phyloP scores from a whole-genome alignment of 2,329 filamentous ascomycete genomes.

The Aureobasidium namibiae region DNA sequence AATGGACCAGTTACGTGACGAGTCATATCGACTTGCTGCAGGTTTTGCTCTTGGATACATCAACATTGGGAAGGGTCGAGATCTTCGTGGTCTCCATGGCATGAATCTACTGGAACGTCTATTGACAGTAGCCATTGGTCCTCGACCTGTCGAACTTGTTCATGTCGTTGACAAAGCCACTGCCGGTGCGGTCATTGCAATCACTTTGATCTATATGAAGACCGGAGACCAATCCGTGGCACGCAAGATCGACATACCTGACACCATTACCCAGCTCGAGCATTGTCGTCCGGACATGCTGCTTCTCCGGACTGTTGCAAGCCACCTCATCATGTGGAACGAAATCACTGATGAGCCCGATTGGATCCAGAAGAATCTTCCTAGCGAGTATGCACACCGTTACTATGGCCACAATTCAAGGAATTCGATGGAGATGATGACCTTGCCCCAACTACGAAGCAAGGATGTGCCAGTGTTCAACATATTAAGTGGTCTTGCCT shows the following conservation, averaged over 20 bases:
- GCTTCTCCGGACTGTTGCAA: slow-evolving; percentile 78
- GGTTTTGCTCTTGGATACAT: slow-evolving; percentile 91
- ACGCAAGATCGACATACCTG: slow-evolving; percentile 85
- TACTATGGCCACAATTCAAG: neutral
- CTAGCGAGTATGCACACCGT: slow-evolving; percentile 46
- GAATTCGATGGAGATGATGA: neutral
- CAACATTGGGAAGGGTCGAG: slow-evolving; percentile 83
- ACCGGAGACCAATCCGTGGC: slow-evolving; percentile 82
- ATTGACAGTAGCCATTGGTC: slow-evolving; percentile 74
- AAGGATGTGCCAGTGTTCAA: slow-evolving; percentile 88
- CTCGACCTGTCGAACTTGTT: slow-evolving; percentile 84
- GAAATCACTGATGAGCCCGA: slow-evolving; percentile 54
- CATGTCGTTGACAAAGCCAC: slow-evolving; percentile 90
- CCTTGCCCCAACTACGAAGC: slow-evolving; percentile 51
- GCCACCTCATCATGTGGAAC: slow-evolving; percentile 89
- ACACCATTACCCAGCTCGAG: slow-evolving; percentile 85
- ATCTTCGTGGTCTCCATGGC: slow-evolving; percentile 82
- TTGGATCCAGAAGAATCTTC: slow-evolving; percentile 72
- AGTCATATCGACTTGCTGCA: slow-evolving; percentile 91
- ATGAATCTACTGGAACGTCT: slow-evolving; percentile 89
- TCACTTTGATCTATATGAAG: slow-evolving; percentile 94
- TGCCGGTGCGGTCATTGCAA: slow-evolving; percentile 83
- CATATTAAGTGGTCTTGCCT: slow-evolving; percentile 81
- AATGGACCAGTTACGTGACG: slow-evolving; percentile 76
- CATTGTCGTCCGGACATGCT: slow-evolving; percentile 92